Conservation (phyloP, 2,329 filamentous ascomycete genomes). For the Alternaria novae-zelandiae region DNA sequence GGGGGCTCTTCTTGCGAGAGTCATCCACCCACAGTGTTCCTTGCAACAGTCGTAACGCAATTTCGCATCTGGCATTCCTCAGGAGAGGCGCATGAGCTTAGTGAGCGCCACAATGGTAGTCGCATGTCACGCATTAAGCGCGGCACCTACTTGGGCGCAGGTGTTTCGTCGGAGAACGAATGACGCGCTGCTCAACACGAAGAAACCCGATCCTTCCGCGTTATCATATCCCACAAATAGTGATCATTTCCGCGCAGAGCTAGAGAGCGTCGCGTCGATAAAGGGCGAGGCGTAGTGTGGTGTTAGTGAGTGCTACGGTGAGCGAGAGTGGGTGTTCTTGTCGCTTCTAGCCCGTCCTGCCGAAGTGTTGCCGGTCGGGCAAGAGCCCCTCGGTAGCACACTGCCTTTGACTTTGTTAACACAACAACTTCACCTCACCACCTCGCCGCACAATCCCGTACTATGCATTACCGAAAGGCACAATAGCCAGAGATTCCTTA, state of each 20-base stretch:
- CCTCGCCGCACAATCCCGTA: not conserved
- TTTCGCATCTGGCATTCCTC: slow-evolving; percentile 19
- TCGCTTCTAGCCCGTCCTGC: not conserved
- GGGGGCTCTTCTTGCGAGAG: not conserved
- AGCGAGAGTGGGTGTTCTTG: not conserved
- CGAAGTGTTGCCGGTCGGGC: slow-evolving; percentile 9
- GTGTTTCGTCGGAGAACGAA: slow-evolving; percentile 12
- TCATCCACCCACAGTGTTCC: not conserved
- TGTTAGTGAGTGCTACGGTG: not conserved
- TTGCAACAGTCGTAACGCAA: slow-evolving; percentile 10
- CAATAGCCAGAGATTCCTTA: not conserved
- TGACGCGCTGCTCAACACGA: slow-evolving; percentile 23
- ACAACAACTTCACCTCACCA: not conserved
- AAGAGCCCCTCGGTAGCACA: not conserved
- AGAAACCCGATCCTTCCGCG: not conserved
- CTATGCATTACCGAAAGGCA: not conserved
- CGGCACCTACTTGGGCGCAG: slow-evolving; percentile 8
- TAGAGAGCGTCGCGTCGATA: not conserved
- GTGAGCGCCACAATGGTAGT: slow-evolving; percentile 20
- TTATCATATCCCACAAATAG: slow-evolving; percentile 13
- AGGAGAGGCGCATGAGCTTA: slow-evolving; percentile 17
- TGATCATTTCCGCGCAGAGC: slow-evolving; percentile 1
- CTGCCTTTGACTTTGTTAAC: not conserved
- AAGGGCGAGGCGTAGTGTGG: not conserved
- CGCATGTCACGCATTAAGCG: slow-evolving; percentile 13